A percentile compares a stretch with the other conserved stretches of the same genome.
These are phyloP conservation scores for Platanthera guangdongensis DNA, from an alignment of 106 monocot genomes.

Conservation along the genomic window DNA sequence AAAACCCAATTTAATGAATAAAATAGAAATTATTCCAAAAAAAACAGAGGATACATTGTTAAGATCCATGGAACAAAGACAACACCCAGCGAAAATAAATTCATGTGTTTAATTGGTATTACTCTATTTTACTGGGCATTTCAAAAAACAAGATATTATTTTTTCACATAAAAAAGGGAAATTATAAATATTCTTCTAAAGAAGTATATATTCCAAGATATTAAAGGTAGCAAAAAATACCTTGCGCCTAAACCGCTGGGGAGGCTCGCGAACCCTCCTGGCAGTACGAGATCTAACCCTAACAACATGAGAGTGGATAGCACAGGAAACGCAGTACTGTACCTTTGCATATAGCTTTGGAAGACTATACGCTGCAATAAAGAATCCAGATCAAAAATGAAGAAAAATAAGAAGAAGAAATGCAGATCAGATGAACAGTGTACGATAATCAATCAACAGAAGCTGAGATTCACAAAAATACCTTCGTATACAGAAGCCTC, in stretches of 20 bases:
- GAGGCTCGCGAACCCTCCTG: conserved; percentile 48
- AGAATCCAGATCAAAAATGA: not conserved
- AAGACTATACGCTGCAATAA: conserved; percentile 31
- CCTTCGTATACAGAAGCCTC: conserved; percentile 35
- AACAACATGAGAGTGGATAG: conserved; percentile 59
- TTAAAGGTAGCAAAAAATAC: conserved; percentile 9
- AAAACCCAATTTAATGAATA: no score
- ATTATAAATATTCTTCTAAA: no score
- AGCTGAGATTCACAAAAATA: not conserved
- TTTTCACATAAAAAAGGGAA: no score
- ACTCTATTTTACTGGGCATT: no score
- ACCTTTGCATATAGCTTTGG: conserved; percentile 60
- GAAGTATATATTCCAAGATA: not conserved
- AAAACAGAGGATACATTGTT: no score
- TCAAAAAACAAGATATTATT: no score
- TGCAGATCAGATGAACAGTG: no score
- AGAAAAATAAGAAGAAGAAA: not conserved
- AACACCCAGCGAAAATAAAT: no score
- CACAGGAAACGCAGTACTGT: conserved; percentile 58
- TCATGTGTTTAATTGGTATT: no score
- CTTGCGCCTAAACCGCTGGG: conserved; percentile 46
- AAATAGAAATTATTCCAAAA: no score
- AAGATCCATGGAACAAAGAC: no score
- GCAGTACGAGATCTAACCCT: conserved; percentile 38
- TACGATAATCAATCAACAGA: not conserved